phyloP scores from a whole-genome alignment of 2,329 filamentous ascomycete species.

The Fusarium redolens region DNA sequence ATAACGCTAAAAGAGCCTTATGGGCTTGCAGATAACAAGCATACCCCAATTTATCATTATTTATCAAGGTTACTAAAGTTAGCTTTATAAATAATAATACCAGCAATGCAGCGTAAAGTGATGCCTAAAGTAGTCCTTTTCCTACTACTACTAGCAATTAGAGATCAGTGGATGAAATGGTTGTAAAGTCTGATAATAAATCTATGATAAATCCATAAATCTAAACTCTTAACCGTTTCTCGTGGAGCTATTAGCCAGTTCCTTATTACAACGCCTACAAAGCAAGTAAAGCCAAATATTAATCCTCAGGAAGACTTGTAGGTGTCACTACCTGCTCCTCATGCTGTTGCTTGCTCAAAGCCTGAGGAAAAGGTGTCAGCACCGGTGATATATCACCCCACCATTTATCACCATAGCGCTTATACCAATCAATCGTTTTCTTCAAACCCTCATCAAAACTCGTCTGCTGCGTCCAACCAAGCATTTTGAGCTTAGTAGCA shows the following conservation, averaged over 20 bases:
- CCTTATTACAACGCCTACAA: accelerated
- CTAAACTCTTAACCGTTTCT: accelerated
- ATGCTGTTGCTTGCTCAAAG: background rate
- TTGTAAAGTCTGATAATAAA: too few relatives aligned
- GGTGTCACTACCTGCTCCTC: background rate
- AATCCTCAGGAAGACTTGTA: background rate
- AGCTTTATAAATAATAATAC: too few relatives aligned
- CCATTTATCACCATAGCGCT: background rate
- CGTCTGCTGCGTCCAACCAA: background rate
- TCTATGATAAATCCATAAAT: accelerated
- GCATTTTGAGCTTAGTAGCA: background rate
- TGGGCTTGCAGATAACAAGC: too few relatives aligned
- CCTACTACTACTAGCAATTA: too few relatives aligned
- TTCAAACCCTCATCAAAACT: background rate
- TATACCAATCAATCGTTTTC: background rate
- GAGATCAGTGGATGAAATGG: too few relatives aligned
- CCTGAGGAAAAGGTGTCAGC: background rate
- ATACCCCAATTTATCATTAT: too few relatives aligned
- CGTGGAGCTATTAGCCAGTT: too few relatives aligned
- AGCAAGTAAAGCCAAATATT: background rate
- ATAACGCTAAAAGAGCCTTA: too few relatives aligned
- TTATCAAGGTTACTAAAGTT: too few relatives aligned
- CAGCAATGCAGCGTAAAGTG: too few relatives aligned
- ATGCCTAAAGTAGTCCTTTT: too few relatives aligned
- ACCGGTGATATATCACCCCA: background rate